Percentiles rank a stretch among this genome's conserved stretches.
Evolutionary conservation across 352 stramenopile genomes (phyloP).

Genomic region (Globisporangium yorkense): DNA sequence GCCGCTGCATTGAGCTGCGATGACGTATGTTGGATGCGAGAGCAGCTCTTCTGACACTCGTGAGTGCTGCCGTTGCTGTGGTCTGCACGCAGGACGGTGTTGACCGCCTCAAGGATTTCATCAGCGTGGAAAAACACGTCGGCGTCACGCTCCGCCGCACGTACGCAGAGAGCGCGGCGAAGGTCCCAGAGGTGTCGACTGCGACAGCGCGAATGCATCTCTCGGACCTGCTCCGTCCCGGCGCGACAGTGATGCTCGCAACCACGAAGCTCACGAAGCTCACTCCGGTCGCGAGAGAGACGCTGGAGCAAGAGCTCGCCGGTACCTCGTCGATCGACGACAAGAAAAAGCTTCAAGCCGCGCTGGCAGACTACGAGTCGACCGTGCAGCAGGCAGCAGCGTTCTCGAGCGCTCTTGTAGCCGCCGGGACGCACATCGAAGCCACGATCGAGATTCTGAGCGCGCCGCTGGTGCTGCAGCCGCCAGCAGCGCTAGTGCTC

Average conservation of each 20-base stretch:
- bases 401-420: conserved; percentile 19
- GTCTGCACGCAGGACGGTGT: conserved; percentile 20
- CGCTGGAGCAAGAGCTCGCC: conserved; percentile 56
- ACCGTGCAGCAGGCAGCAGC: conserved; percentile 17
- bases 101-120: conserved; percentile 33
- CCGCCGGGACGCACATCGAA: conserved; percentile 25
- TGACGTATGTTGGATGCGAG: not conserved
- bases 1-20: not conserved
- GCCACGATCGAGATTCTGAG: conserved; percentile 24
- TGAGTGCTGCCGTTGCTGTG: conserved; percentile 1
- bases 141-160: conserved; percentile 26
- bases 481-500: conserved; percentile 19
- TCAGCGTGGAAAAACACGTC: conserved; percentile 42
- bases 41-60: not conserved
- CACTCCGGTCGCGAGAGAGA: conserved; percentile 26
- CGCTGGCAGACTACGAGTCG: conserved; percentile 59
- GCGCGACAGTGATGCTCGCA: conserved; percentile 14
- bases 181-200: conserved; percentile 27
- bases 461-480: conserved; percentile 31
- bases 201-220: conserved; percentile 30
- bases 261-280: conserved; percentile 18
- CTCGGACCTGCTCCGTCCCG: conserved; percentile 26
- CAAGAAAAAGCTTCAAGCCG: conserved; percentile 65
- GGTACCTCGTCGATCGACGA: conserved; percentile 49
- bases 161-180: conserved; percentile 19